Percentiles rank a stretch among this genome's conserved stretches.
Conservation (phyloP, 331 rosid genomes). For the Telfairia occidentalis region DNA sequence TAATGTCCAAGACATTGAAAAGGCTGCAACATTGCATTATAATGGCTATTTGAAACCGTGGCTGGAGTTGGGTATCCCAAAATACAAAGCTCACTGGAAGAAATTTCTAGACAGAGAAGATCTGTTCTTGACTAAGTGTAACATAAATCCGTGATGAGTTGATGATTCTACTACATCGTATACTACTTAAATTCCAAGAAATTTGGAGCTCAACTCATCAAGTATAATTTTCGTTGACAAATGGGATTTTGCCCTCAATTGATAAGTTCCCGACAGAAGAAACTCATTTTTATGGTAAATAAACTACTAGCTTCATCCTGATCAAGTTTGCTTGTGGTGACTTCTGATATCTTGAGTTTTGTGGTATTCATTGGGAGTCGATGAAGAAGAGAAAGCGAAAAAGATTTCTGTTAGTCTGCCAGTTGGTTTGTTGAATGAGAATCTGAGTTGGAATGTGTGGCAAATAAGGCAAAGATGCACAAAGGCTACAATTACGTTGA, state of each 20-base stretch:
- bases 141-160: constrained; percentile 54
- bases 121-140: constrained; percentile 84
- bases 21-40: constrained; percentile 67
- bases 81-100: constrained; percentile 70
- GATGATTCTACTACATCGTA: constrained; percentile 11
- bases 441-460: constrained; percentile 18
- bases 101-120: constrained; percentile 63
- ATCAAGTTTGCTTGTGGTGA: constrained; percentile 8
- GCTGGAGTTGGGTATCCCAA: constrained; percentile 93
- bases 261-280: constrained; percentile 2
- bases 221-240: background rate
- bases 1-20: constrained; percentile 27
- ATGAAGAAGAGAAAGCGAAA: constrained; percentile 5
- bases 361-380: constrained; percentile 16
- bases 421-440: constrained; percentile 11
- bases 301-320: constrained; percentile 8
- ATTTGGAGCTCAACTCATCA: constrained; percentile 21
- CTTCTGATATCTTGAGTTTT: constrained; percentile 9
- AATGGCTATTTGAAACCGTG: constrained; percentile 97
- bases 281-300: constrained; percentile 7
- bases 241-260: background rate
- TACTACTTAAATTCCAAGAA: constrained; percentile 30
- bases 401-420: background rate
- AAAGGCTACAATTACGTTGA: constrained; percentile 29
- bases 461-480: constrained; percentile 19